Conservation (phyloP, 768 basidiomycete species). For the Suillus americanus region DNA sequence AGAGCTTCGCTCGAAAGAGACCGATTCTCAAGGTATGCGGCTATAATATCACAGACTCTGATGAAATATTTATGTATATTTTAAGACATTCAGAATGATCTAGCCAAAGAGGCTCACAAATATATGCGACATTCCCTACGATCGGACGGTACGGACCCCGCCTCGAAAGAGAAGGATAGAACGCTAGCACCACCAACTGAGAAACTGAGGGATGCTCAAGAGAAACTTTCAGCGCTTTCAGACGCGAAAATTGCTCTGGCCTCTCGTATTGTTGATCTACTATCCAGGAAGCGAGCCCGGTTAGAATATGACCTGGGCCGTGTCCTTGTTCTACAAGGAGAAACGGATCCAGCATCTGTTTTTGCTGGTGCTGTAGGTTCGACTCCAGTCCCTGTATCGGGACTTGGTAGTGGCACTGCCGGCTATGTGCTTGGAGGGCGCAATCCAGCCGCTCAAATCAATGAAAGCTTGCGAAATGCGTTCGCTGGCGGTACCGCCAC, state of each 20-base stretch:
- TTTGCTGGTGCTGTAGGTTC: slow-evolving; percentile 28
- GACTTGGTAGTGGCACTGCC: slow-evolving; percentile 15
- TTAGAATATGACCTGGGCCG: slow-evolving; percentile 46
- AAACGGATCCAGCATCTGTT: slow-evolving; percentile 36
- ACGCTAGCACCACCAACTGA: slow-evolving; percentile 29
- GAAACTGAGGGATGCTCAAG: slow-evolving; percentile 30
- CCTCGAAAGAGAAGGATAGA: slow-evolving; percentile 37
- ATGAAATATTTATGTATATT: background rate
- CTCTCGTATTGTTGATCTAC: slow-evolving; percentile 40
- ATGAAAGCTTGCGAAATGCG: slow-evolving; percentile 38
- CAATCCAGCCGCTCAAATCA: slow-evolving; percentile 41
- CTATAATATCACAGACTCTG: background rate
- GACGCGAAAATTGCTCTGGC: slow-evolving; percentile 45
- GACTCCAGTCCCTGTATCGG: slow-evolving; percentile 12
- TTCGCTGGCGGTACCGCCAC: slow-evolving; percentile 27
- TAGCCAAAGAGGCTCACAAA: slow-evolving; percentile 42
- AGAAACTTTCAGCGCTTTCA: slow-evolving; percentile 31
- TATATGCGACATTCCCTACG: slow-evolving; percentile 45
- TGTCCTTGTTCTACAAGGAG: slow-evolving; percentile 46
- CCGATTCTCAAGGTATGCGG: slow-evolving; percentile 38
- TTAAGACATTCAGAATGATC: slow-evolving; percentile 43
- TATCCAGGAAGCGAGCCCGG: slow-evolving; percentile 45
- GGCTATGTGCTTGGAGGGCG: slow-evolving; percentile 35
- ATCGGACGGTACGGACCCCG: slow-evolving; percentile 19
- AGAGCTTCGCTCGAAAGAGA: slow-evolving; percentile 47